Conservation (phyloP, 306 rosid genomes). For the Leucaena leucocephala region DNA sequence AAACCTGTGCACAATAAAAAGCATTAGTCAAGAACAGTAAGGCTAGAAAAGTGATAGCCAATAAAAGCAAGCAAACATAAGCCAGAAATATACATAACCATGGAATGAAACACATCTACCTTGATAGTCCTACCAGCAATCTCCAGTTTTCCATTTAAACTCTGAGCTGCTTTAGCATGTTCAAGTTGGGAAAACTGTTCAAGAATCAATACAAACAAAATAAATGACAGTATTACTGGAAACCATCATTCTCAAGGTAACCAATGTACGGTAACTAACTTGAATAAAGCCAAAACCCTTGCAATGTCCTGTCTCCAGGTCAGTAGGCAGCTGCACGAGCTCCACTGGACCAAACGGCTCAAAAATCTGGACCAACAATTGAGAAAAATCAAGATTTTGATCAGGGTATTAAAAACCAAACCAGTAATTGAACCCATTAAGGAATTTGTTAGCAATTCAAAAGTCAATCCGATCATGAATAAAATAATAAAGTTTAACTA, state of each 20-base stretch:
- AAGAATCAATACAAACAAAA: slow-evolving; percentile 25
- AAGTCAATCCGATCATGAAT: no score
- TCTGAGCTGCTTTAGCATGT: slow-evolving; percentile 96
- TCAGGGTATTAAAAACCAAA: background rate
- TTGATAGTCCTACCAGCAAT: slow-evolving; percentile 94
- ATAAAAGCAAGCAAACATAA: slow-evolving; percentile 8
- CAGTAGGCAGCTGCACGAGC: slow-evolving; percentile 92
- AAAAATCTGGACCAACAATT: slow-evolving; percentile 67
- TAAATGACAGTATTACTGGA: slow-evolving; percentile 17
- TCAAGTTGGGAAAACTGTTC: slow-evolving; percentile 93
- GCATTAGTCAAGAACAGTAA: slow-evolving; percentile 30
- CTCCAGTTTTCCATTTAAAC: slow-evolving; percentile 94
- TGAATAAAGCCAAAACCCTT: slow-evolving; percentile 99
- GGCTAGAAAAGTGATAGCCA: slow-evolving; percentile 11
- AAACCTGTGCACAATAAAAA: slow-evolving; percentile 60
- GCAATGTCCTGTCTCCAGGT: slow-evolving; percentile 97
- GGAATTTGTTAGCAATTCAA: background rate
- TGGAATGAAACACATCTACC: slow-evolving; percentile 51
- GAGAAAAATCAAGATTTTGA: slow-evolving; percentile 7
- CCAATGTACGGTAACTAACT: slow-evolving; percentile 53
- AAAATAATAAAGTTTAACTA: no score
- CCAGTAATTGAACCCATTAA: background rate
- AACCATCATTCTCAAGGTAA: slow-evolving; percentile 24
- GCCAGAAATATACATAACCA: slow-evolving; percentile 10
- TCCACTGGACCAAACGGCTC: slow-evolving; percentile 98